Percentiles rank a stretch among this genome's conserved stretches.
Evolutionary conservation across 164 flowering plant species (phyloP).

Genomic region (Taxillus chinensis): DNA sequence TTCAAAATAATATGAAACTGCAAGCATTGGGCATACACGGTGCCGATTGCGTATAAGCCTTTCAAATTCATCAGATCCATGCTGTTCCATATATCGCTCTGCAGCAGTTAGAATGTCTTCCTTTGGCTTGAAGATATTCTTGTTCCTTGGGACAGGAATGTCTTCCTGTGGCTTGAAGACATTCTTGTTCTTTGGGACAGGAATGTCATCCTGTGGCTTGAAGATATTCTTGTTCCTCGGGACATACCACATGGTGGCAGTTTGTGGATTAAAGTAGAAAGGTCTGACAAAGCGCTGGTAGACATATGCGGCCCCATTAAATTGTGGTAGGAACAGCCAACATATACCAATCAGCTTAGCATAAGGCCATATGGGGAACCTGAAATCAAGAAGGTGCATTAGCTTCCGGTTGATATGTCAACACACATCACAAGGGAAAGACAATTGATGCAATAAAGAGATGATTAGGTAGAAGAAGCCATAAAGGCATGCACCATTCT

Average conservation of each 20-base stretch:
- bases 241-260: constrained; percentile 47
- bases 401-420: too few relatives aligned
- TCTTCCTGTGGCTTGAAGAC: too few relatives aligned
- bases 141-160: too few relatives aligned
- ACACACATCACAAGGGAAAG: too few relatives aligned
- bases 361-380: constrained; percentile 71
- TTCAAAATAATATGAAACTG: not conserved
- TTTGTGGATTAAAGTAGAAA: constrained; percentile 47
- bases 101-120: constrained; percentile 70
- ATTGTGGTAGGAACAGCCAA: constrained; percentile 88
- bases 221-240: constrained; percentile 54
- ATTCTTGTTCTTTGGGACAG: too few relatives aligned
- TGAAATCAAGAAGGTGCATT: constrained; percentile 6
- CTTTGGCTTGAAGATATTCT: constrained; percentile 11
- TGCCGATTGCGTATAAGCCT: constrained; percentile 51
- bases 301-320: constrained; percentile 85
- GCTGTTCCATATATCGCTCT: constrained; percentile 64
- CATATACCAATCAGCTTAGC: constrained; percentile 51
- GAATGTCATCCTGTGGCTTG: constrained; percentile 2
- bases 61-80: constrained; percentile 75
- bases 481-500: too few relatives aligned
- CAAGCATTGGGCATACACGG: not conserved
- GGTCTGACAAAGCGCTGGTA: constrained; percentile 67
- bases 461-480: too few relatives aligned
- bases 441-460: too few relatives aligned